These are phyloP conservation scores for Madurella mycetomatis DNA, from an alignment of 2,329 filamentous ascomycete genomes.

Conservation along the genomic window DNA sequence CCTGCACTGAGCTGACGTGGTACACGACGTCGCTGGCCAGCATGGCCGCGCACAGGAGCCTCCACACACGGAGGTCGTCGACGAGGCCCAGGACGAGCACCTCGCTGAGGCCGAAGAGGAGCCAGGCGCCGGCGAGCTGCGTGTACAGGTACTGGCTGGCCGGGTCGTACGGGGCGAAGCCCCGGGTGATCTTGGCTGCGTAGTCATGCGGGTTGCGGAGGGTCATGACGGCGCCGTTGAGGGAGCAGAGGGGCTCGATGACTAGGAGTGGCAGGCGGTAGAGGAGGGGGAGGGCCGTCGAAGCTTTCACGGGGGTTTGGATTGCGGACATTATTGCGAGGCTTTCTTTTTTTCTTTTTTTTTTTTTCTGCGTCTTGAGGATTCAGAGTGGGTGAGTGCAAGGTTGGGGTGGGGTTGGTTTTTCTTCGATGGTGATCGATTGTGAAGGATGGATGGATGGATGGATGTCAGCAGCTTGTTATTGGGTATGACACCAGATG, in stretches of 20 bases:
- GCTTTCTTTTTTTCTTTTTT: too few relatives aligned
- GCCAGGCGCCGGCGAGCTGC: conserved; percentile 30
- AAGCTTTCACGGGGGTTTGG: conserved; percentile 12
- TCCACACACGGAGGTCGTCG: conserved; percentile 34
- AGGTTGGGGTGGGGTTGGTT: too few relatives aligned
- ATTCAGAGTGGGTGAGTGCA: too few relatives aligned
- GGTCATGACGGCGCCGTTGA: conserved; percentile 30
- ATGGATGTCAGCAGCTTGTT: too few relatives aligned
- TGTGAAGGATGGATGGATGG: too few relatives aligned
- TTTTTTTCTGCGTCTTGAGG: too few relatives aligned
- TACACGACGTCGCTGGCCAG: conserved; percentile 33
- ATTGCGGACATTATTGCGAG: too few relatives aligned
- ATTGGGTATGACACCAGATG: too few relatives aligned
- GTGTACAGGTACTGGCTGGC: conserved; percentile 31
- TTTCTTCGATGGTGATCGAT: too few relatives aligned
- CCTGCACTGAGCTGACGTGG: conserved; percentile 30
- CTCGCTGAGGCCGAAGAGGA: conserved; percentile 36
- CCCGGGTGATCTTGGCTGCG: conserved; percentile 30
- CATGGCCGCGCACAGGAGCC: conserved; percentile 34
- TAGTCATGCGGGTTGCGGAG: conserved; percentile 29
- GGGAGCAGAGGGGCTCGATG: conserved; percentile 34
- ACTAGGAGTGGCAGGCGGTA: conserved; percentile 33
- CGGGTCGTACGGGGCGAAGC: conserved; percentile 15
- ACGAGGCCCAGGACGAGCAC: conserved; percentile 33
- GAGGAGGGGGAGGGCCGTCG: conserved; percentile 28